Conservation (phyloP, 2,329 filamentous ascomycete species). For the Colletotrichum paranaense region DNA sequence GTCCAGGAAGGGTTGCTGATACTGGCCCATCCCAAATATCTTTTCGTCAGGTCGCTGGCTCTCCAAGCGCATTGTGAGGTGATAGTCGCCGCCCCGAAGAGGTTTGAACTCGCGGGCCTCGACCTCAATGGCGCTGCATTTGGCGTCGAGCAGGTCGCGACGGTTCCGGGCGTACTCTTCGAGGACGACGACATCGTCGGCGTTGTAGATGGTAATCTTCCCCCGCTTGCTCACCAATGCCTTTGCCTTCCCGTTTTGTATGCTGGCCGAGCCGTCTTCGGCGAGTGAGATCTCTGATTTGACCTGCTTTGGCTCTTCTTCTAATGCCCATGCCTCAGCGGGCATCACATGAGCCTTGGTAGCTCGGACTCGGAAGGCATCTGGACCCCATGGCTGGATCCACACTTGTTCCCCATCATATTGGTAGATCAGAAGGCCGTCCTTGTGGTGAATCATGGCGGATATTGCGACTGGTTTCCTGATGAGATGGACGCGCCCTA, state of each 20-base stretch:
- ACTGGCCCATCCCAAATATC: slow-evolving; percentile 74
- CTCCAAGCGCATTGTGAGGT: slow-evolving; percentile 67
- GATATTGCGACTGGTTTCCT: not conserved
- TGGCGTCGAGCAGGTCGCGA: slow-evolving; percentile 56
- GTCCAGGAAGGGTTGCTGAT: slow-evolving; percentile 69
- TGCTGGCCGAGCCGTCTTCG: slow-evolving; percentile 36
- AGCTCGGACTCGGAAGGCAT: slow-evolving; percentile 58
- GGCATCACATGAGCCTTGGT: slow-evolving; percentile 51
- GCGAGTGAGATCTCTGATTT: slow-evolving; percentile 35
- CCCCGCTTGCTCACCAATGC: slow-evolving; percentile 41
- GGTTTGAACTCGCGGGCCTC: slow-evolving; percentile 66
- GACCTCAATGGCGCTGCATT: slow-evolving; percentile 64
- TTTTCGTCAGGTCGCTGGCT: slow-evolving; percentile 62
- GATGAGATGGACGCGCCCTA: not conserved
- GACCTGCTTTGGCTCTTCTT: not conserved
- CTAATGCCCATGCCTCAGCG: slow-evolving; percentile 50
- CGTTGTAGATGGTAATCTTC: slow-evolving; percentile 43
- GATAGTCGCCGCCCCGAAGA: slow-evolving; percentile 59
- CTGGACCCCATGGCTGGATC: slow-evolving; percentile 53
- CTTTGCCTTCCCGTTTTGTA: slow-evolving; percentile 43
- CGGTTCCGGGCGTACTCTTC: slow-evolving; percentile 45
- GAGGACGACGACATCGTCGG: slow-evolving; percentile 39
- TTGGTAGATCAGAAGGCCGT: slow-evolving; percentile 20
- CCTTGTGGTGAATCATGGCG: not conserved
- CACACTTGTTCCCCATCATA: slow-evolving; percentile 32